phyloP scores from a whole-genome alignment of 2,329 filamentous ascomycete species.

The Emericellopsis cladophorae region DNA sequence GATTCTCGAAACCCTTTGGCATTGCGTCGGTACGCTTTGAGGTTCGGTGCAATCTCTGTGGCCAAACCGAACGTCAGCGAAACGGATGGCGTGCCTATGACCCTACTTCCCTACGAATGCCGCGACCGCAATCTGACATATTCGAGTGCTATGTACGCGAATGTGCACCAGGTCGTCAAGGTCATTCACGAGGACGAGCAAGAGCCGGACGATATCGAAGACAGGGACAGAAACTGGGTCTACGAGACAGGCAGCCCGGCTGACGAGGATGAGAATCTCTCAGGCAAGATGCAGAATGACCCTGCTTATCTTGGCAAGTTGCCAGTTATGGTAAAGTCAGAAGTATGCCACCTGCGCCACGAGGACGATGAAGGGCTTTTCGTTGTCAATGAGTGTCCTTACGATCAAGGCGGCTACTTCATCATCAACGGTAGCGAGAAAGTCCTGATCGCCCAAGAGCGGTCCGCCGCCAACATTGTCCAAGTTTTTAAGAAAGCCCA shows the following conservation, averaged over 20 bases:
- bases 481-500: conserved; percentile 97
- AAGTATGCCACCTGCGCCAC: conserved; percentile 80
- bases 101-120: conserved; percentile 86
- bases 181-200: conserved; percentile 55
- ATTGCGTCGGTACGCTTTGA: conserved; percentile 86
- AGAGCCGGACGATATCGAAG: conserved; percentile 40
- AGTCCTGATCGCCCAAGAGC: conserved; percentile 93
- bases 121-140: conserved; percentile 94
- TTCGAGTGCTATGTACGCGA: conserved; percentile 78
- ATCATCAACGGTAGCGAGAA: conserved; percentile 99
- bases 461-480: conserved; percentile 95
- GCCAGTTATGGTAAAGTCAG: conserved; percentile 95
- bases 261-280: conserved; percentile 36
- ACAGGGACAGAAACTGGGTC: conserved; percentile 46
- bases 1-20: conserved; percentile 69
- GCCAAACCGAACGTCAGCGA: conserved; percentile 86
- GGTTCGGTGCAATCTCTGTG: conserved; percentile 82
- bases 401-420: conserved; percentile 97
- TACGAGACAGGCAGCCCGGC: conserved; percentile 34
- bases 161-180: conserved; percentile 74
- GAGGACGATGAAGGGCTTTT: conserved; percentile 80
- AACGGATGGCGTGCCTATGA: conserved; percentile 76
- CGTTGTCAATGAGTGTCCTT: conserved; percentile 89
- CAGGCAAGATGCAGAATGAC: conserved; percentile 46
- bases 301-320: conserved; percentile 89